Conservation (phyloP, 768 basidiomycete genomes). For the Leucogyrophana mollusca region DNA sequence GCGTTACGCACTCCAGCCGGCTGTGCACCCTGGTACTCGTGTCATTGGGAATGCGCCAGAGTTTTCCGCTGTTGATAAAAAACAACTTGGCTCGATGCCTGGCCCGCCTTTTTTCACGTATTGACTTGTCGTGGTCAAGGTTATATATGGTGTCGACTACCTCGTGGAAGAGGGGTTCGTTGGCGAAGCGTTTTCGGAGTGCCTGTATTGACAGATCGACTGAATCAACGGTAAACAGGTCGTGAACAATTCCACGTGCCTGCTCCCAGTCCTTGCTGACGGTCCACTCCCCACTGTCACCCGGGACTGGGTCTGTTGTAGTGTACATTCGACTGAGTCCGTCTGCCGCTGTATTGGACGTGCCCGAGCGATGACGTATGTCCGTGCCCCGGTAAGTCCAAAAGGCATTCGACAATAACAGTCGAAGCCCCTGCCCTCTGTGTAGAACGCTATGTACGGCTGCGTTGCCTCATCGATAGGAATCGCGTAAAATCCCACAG, state of each 20-base stretch:
- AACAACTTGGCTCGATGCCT: conserved; percentile 8
- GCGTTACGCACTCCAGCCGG: neutral
- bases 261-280: conserved; percentile 25
- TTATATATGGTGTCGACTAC: conserved; percentile 14
- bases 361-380: conserved; percentile 14
- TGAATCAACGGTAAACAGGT: conserved; percentile 1
- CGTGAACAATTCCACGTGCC: conserved; percentile 10
- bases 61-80: neutral
- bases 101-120: conserved; percentile 10
- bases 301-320: conserved; percentile 7
- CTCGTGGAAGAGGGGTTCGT: conserved; percentile 16
- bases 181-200: conserved; percentile 1
- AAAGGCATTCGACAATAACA: conserved; percentile 17
- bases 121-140: conserved; percentile 11
- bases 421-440: conserved; percentile 19
- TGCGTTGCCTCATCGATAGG: conserved; percentile 6
- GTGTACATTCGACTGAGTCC: conserved; percentile 14
- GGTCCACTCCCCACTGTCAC: conserved; percentile 18
- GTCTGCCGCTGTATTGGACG: conserved; percentile 13
- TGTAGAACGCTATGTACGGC: conserved; percentile 19
- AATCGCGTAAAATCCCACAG: conserved; percentile 18
- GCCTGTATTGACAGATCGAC: too few relatives aligned
- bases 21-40: neutral
- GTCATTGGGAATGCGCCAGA: neutral
- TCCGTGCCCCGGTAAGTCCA: conserved; percentile 18